Percentiles rank a stretch among this genome's conserved stretches.
These are phyloP conservation scores for Pezicula rhizophila DNA, from an alignment of 2,329 filamentous ascomycete species.

Conservation along the genomic window DNA sequence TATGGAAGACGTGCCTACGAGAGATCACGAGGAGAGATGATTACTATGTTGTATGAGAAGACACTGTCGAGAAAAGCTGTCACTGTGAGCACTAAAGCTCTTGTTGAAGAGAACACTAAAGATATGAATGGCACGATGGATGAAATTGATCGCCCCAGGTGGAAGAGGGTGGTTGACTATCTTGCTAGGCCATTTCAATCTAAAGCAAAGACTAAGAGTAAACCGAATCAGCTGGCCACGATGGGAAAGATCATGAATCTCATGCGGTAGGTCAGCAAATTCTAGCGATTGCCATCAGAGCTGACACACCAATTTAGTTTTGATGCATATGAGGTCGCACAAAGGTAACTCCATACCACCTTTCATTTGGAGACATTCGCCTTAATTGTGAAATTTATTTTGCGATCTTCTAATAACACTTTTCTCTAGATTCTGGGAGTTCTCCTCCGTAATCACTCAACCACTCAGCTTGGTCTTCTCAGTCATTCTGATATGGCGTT, in stretches of 20 bases:
- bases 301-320: conserved; percentile 11
- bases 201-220: conserved; percentile 22
- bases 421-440: conserved; percentile 69
- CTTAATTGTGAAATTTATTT: not conserved
- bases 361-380: not conserved
- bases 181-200: conserved; percentile 20
- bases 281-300: not conserved
- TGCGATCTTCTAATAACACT: conserved; percentile 1
- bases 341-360: conserved; percentile 31
- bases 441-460: conserved; percentile 67
- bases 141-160: conserved; percentile 1
- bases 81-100: conserved; percentile 20
- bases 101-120: conserved; percentile 8
- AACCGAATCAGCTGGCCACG: conserved; percentile 56
- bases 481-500: conserved; percentile 65
- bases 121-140: conserved; percentile 8
- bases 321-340: conserved; percentile 76
- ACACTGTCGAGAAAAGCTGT: conserved; percentile 26
- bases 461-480: conserved; percentile 73
- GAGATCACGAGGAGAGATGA: conserved; percentile 75
- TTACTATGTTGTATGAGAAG: conserved; percentile 80
- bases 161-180: conserved; percentile 9
- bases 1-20: conserved; percentile 81
- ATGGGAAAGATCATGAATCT: conserved; percentile 90
- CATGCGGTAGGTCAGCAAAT: conserved; percentile 51